Percentiles rank a stretch among this genome's conserved stretches.
Evolutionary conservation across 805 yeast species (phyloP).

Genomic region (Torulaspora gathmanii): DNA sequence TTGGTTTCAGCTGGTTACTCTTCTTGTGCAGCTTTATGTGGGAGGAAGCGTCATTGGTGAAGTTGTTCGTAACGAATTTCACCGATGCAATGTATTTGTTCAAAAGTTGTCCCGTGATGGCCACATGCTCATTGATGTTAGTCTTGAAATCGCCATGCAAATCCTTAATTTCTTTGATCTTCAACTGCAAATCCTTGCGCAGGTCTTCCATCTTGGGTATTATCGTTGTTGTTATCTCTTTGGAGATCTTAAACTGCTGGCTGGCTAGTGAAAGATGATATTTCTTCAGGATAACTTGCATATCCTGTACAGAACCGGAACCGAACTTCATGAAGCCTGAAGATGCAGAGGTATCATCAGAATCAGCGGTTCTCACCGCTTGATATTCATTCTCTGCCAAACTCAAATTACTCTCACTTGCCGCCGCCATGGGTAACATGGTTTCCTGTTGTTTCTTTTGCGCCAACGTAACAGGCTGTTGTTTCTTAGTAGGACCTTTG

Average conservation of each 20-base stretch:
- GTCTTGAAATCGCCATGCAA: conserved; percentile 59
- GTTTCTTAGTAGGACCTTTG: conserved; percentile 36
- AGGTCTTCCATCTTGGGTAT: conserved; percentile 57
- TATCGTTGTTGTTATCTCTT: conserved; percentile 50
- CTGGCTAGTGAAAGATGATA: conserved; percentile 55
- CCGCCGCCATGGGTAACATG: conserved; percentile 3
- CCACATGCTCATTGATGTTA: conserved; percentile 55
- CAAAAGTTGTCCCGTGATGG: conserved; percentile 55
- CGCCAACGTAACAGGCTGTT: conserved; percentile 26
- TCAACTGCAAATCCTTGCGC: conserved; percentile 63
- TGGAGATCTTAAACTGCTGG: conserved; percentile 50
- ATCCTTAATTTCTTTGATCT: conserved; percentile 76
- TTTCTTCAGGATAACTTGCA: conserved; percentile 63
- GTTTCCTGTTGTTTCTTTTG: conserved; percentile 18
- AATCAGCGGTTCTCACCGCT: conserved; percentile 12
- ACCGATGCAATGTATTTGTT: conserved; percentile 45
- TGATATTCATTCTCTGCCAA: conserved; percentile 7
- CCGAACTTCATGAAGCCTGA: conserved; percentile 67
- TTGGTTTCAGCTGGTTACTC: conserved; percentile 33
- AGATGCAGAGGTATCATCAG: conserved; percentile 27
- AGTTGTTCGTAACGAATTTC: conserved; percentile 38
- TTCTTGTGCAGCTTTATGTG: conserved; percentile 18
- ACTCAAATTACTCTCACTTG: conserved; percentile 4
- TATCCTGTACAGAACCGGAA: conserved; percentile 70
- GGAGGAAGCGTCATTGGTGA: conserved; percentile 31